Percentiles rank a stretch among this genome's conserved stretches.
Conservation (phyloP, 176 grass and related monocot genomes). For the Rhynchospora pubera region DNA sequence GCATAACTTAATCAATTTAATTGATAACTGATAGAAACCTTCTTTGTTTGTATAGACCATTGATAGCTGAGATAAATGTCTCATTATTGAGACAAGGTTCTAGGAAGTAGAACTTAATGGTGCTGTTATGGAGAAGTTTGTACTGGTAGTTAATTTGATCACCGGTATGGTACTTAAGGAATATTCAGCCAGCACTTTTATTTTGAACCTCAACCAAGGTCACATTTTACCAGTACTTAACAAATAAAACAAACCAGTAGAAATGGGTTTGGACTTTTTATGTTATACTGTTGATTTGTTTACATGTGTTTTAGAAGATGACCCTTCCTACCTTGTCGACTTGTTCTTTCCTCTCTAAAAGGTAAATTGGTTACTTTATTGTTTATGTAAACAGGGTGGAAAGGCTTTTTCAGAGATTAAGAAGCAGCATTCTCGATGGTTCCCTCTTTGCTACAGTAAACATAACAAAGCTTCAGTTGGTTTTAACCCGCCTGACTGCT, state of each 20-base stretch:
- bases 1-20: background rate
- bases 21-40: background rate
- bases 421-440: constrained; percentile 42
- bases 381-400: constrained; percentile 58
- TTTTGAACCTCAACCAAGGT: too few species aligned
- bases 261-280: constrained; percentile 4
- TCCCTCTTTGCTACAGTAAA: constrained; percentile 78
- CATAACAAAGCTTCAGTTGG: constrained; percentile 74
- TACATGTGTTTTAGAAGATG: constrained; percentile 5
- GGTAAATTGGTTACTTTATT: constrained; percentile 19
- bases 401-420: constrained; percentile 62
- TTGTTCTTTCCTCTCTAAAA: background rate
- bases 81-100: background rate
- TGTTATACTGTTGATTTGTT: background rate
- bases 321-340: background rate
- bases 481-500: constrained; percentile 66
- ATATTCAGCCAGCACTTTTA: background rate
- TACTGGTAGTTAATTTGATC: background rate
- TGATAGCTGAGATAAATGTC: background rate
- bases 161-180: background rate
- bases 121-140: background rate
- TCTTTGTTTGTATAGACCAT: background rate
- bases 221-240: background rate
- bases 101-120: background rate
- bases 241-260: constrained; percentile 2